These are phyloP conservation scores for Scutellaria baicalensis DNA, from an alignment of 257 asterid species.

Conservation along the genomic window DNA sequence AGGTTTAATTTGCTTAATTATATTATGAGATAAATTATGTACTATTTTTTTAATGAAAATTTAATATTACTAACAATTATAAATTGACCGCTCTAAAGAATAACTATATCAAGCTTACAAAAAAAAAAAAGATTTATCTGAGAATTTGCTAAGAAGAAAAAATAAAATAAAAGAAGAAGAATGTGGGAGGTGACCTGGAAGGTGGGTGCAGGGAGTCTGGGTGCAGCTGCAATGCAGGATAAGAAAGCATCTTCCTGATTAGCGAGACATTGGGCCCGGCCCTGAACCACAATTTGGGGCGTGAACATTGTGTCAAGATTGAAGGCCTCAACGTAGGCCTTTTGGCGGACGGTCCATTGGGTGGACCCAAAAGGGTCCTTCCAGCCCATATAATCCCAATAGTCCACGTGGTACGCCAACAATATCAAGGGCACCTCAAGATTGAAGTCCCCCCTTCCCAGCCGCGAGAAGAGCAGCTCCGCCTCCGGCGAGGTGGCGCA, in stretches of 20 bases:
- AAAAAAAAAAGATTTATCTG: neutral
- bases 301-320: conserved; percentile 70
- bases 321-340: conserved; percentile 70
- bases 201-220: conserved; percentile 53
- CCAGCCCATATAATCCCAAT: conserved; percentile 95
- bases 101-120: no score
- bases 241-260: conserved; percentile 48
- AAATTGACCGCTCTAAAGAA: no score
- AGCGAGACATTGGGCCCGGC: conserved; percentile 55
- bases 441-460: conserved; percentile 82
- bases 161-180: neutral
- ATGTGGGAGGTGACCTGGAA: conserved; percentile 47
- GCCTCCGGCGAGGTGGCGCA: conserved; percentile 88
- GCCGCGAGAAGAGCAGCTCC: conserved; percentile 72
- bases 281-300: conserved; percentile 79
- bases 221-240: conserved; percentile 46
- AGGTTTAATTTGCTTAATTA: no score
- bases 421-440: conserved; percentile 56
- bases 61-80: no score
- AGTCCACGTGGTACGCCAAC: conserved; percentile 79
- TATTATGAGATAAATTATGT: no score
- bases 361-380: conserved; percentile 80
- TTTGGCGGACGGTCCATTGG: conserved; percentile 86
- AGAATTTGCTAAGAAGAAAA: neutral
- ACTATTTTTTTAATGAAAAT: no score